Base-by-base conservation (phyloP, 352 stramenopile species). In the Thraustochytrium sp. region DNA sequence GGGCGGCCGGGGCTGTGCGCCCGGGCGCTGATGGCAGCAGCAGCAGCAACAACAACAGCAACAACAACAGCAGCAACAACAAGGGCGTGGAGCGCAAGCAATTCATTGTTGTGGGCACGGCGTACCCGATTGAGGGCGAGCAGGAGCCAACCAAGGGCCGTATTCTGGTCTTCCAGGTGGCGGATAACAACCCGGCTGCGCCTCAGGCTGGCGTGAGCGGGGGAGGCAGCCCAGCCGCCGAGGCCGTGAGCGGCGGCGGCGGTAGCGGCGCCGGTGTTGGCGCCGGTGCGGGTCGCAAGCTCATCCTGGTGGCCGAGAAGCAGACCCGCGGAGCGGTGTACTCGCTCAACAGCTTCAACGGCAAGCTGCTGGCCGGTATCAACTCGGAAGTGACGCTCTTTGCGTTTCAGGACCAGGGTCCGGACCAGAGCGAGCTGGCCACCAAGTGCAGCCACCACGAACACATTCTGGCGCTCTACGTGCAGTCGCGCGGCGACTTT, bases 241-340 rank as follows among this genome's bases (percentile, higher is more conserved):
- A n/a, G n/a, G 26, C 59, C 13, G 8, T 29, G 36, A 40, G 23
- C 26, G 26, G 48, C 23, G 65, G 65, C 37, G n/a, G 34, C 9
- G 49, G 26, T 31, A 21, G 36, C 21, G 49, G 29, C 18, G 2
- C 26, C 23, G 42, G 65, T 29, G 34, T 16, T 62, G 40, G 29
- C 34, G 65, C 9, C 65, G 65, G 64, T 23, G 21, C 23, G 8
- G 68, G 92, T 92, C 89, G 92, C 34, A 96, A 94, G 38, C 86
- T 97, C 8, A 89, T 93, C 42, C 85, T 97, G 18, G 89, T 98
- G 40, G 92, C 94, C 0, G 93, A 98, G 86, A 92, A 96, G 59
- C 92, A 97, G 86, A 93, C 97, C 36, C 95, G 94, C 85, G 95
- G 95, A n/a, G 94, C 93, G 31, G 94, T 98, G 11, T 98, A 97